Conservation (phyloP, 345 rosid genomes). For the Anacardium occidentale region DNA sequence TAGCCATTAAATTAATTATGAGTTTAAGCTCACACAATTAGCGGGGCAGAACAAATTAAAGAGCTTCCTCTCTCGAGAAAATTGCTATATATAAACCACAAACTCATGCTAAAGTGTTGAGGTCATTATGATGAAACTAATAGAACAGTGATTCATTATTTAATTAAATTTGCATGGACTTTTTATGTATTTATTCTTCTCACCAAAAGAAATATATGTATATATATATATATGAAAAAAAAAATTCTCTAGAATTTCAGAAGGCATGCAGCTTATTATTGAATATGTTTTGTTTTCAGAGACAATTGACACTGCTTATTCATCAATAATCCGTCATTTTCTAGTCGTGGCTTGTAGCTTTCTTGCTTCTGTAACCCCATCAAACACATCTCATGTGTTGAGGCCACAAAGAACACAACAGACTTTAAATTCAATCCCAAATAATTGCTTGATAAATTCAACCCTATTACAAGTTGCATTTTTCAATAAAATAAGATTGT, state of each 20-base stretch:
- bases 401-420: background rate
- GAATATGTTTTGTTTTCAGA: background rate
- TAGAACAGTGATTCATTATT: background rate
- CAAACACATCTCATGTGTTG: background rate
- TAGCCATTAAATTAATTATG: no score
- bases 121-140: conserved; percentile 5
- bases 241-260: background rate
- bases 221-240: background rate
- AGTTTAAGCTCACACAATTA: no score
- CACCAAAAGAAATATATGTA: background rate
- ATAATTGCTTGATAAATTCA: background rate
- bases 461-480: no score
- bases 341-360: background rate
- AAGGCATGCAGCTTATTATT: conserved; percentile 9
- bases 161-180: background rate
- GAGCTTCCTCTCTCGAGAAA: background rate
- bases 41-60: no score
- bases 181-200: conserved; percentile 11
- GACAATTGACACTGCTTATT: conserved; percentile 11
- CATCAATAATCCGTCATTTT: background rate
- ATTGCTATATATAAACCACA: background rate
- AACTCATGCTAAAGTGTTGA: background rate
- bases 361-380: background rate
- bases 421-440: background rate
- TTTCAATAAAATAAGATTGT: no score